Conservation (phyloP, 106 monocot genomes). For the Dactylorhiza incarnata region DNA sequence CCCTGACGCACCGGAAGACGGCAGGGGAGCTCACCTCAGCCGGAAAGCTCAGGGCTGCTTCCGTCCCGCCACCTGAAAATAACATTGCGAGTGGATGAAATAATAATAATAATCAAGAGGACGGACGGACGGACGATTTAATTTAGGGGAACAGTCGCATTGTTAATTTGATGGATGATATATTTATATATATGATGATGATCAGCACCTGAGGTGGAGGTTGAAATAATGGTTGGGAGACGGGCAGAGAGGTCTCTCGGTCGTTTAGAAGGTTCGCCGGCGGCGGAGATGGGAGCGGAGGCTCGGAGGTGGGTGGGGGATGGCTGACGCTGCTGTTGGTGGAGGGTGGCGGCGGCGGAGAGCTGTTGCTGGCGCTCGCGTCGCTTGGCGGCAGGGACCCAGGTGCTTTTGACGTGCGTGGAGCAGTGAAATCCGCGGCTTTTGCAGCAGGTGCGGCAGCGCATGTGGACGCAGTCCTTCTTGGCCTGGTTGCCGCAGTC, state of each 20-base stretch:
- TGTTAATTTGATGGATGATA: no score
- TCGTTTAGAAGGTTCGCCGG: conserved; percentile 42
- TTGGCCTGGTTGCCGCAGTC: conserved; percentile 77
- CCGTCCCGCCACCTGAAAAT: conserved; percentile 29
- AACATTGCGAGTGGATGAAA: neutral
- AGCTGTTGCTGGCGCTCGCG: conserved; percentile 61
- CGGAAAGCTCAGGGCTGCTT: conserved; percentile 34
- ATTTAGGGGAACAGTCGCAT: no score
- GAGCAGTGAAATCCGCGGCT: conserved; percentile 64
- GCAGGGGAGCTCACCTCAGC: conserved; percentile 75
- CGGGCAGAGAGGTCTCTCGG: conserved; percentile 23
- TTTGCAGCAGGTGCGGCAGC: conserved; percentile 73
- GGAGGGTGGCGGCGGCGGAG: conserved; percentile 5
- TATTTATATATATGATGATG: neutral
- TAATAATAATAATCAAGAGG: no score
- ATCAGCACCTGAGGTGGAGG: neutral
- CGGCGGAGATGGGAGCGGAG: neutral
- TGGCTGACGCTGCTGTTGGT: conserved; percentile 5
- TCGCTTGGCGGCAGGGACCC: conserved; percentile 64
- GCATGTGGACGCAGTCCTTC: conserved; percentile 60
- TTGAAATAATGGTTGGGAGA: neutral
- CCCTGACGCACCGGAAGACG: conserved; percentile 77
- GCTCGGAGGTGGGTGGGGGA: neutral
- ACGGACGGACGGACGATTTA: no score
- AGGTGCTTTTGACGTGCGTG: conserved; percentile 69